phyloP scores from a whole-genome alignment of 768 basidiomycete species.

The Rickenella mellea region DNA sequence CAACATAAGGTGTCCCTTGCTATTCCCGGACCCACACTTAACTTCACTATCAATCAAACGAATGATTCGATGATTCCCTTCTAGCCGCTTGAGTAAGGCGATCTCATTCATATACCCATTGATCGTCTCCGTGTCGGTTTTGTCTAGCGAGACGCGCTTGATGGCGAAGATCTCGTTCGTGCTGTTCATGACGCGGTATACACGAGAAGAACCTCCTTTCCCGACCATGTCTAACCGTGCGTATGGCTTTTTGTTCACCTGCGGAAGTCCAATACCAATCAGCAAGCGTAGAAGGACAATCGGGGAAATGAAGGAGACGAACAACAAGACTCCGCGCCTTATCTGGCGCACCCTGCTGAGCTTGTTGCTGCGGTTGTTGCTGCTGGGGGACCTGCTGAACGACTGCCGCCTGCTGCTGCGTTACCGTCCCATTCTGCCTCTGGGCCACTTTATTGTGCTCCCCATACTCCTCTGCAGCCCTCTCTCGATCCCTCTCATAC shows the following conservation, averaged over 20 bases:
- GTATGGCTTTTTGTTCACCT: slow-evolving; percentile 80
- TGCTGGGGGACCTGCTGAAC: slow-evolving; percentile 5
- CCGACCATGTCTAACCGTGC: slow-evolving; percentile 84
- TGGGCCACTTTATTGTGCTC: slow-evolving; percentile 13
- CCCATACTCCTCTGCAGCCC: slow-evolving; percentile 15
- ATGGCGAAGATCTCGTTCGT: slow-evolving; percentile 78
- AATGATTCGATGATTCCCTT: slow-evolving; percentile 89
- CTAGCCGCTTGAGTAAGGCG: slow-evolving; percentile 82
- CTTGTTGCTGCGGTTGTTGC: slow-evolving; percentile 1
- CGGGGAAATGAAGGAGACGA: slow-evolving; percentile 1
- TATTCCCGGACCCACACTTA: slow-evolving; percentile 57
- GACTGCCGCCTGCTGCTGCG: slow-evolving; percentile 19
- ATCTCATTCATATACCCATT: slow-evolving; percentile 96
- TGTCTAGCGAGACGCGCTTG: slow-evolving; percentile 86
- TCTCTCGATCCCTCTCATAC: slow-evolving; percentile 24
- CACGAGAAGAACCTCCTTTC: slow-evolving; percentile 91
- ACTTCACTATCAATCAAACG: slow-evolving; percentile 86
- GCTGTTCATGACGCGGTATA: slow-evolving; percentile 80
- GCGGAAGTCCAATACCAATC: background rate
- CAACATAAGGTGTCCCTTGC: slow-evolving; percentile 68
- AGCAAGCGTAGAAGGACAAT: background rate
- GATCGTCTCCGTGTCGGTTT: slow-evolving; percentile 83
- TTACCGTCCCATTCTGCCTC: slow-evolving; percentile 20
- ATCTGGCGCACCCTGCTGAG: background rate
- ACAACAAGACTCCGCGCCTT: background rate